A percentile compares a stretch with the other conserved stretches of the same genome.
These are phyloP conservation scores for Hirsutella minnesotensis DNA, from an alignment of 2,329 filamentous ascomycete genomes.

Conservation along the genomic window DNA sequence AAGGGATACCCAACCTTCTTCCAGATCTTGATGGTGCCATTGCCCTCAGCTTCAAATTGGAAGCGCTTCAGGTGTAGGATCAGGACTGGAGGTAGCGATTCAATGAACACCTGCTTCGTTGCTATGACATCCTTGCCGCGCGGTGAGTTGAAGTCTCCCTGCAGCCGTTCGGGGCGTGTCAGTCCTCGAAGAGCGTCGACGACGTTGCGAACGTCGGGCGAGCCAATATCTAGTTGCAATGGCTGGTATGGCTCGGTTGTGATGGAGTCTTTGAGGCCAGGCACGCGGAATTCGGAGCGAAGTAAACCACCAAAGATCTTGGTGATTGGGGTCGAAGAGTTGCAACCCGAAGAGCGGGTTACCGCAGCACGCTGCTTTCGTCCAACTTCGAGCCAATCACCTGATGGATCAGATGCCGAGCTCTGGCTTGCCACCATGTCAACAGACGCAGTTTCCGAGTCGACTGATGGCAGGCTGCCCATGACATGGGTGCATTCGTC, in stretches of 20 bases:
- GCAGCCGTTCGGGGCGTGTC: slow-evolving; percentile 72
- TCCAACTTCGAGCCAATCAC: slow-evolving; percentile 83
- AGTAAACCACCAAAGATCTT: slow-evolving; percentile 91
- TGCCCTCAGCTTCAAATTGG: slow-evolving; percentile 75
- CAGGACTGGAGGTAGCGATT: slow-evolving; percentile 78
- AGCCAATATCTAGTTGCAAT: slow-evolving; percentile 86
- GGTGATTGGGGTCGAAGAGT: slow-evolving; percentile 70
- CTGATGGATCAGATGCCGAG: slow-evolving; percentile 16
- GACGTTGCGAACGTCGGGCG: slow-evolving; percentile 78
- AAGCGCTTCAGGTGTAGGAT: slow-evolving; percentile 96
- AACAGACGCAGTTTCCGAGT: slow-evolving; percentile 21
- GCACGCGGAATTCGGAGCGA: slow-evolving; percentile 77
- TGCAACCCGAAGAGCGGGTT: slow-evolving; percentile 73
- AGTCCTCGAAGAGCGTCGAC: slow-evolving; percentile 79
- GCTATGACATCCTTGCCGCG: slow-evolving; percentile 66
- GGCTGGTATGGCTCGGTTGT: slow-evolving; percentile 91
- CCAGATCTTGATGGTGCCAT: slow-evolving; percentile 91
- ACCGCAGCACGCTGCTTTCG: slow-evolving; percentile 79
- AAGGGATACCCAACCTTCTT: slow-evolving; percentile 95
- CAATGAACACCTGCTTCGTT: slow-evolving; percentile 91
- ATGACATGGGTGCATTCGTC: slow-evolving; percentile 81
- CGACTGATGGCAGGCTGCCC: slow-evolving; percentile 28
- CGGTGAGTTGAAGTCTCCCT: slow-evolving; percentile 72
- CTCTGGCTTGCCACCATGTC: slow-evolving; percentile 17
- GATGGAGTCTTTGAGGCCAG: slow-evolving; percentile 79